Evolutionary conservation across 108 stramenopile species (phyloP).

Genomic region (Conticribra guillardii): DNA sequence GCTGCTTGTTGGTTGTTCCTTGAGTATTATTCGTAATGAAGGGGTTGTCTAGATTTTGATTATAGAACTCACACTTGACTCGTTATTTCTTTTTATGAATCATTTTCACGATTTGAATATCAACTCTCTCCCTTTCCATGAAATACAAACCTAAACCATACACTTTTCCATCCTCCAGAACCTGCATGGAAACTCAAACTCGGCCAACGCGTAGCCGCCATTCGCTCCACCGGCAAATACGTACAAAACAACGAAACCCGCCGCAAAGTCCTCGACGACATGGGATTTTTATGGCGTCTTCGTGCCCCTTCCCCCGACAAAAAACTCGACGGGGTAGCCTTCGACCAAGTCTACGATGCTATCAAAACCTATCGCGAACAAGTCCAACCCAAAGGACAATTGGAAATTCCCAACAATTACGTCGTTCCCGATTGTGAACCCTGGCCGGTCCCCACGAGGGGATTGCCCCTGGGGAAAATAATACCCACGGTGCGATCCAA

Average conservation of each 20-base stretch:
- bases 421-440: constrained; percentile 76
- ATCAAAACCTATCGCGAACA: constrained; percentile 69
- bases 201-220: constrained; percentile 75
- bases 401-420: constrained; percentile 69
- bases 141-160: not conserved
- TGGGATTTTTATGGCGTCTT: constrained; percentile 89
- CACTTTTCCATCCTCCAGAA: constrained; percentile 27
- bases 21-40: no score
- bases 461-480: constrained; percentile 76
- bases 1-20: no score
- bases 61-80: no score
- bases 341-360: constrained; percentile 82
- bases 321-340: constrained; percentile 58
- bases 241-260: constrained; percentile 67
- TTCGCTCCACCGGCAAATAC: constrained; percentile 84
- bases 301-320: constrained; percentile 54
- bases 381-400: constrained; percentile 50
- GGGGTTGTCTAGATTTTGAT: no score
- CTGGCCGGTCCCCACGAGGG: constrained; percentile 78
- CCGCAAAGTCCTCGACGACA: constrained; percentile 68
- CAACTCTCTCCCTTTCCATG: not conserved
- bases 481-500: constrained; percentile 63
- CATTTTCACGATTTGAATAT: no score
- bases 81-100: no score
- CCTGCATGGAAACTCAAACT: constrained; percentile 78